A percentile compares a stretch with the other conserved stretches of the same genome.
phyloP scores from a whole-genome alignment of 2,329 filamentous ascomycete genomes.

The Fusarium sp. region DNA sequence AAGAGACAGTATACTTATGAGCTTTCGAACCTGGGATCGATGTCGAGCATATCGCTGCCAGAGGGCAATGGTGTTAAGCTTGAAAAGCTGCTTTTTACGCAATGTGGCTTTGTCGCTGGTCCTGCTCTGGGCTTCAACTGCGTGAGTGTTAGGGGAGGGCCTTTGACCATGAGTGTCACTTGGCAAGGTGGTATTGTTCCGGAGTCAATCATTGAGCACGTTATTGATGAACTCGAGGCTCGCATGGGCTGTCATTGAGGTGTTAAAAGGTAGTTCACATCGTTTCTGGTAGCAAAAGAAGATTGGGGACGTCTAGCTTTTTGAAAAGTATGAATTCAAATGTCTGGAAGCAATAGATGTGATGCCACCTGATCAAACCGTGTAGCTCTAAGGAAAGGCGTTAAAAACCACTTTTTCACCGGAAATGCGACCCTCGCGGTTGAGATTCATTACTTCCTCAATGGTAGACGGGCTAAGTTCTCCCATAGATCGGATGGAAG shows the following conservation, averaged over 20 bases:
- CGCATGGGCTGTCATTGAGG: no score
- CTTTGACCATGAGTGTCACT: conserved; percentile 5
- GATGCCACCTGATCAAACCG: no score
- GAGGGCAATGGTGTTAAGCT: background rate
- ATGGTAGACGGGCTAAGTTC: background rate
- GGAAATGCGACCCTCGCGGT: conserved; percentile 17
- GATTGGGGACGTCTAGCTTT: no score
- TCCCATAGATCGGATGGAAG: background rate
- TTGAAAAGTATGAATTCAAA: no score
- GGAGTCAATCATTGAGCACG: background rate
- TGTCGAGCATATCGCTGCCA: background rate
- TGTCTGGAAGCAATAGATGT: no score
- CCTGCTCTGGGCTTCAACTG: conserved; percentile 23
- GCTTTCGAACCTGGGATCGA: conserved; percentile 18
- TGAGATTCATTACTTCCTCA: conserved; percentile 18
- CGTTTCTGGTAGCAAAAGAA: no score
- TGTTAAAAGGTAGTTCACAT: no score
- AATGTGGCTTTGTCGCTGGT: conserved; percentile 13
- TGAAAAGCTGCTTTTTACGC: conserved; percentile 13
- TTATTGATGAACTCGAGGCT: background rate
- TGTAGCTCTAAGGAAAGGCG: background rate
- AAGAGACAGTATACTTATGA: conserved; percentile 11
- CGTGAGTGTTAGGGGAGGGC: conserved; percentile 2
- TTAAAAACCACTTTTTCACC: conserved; percentile 30
- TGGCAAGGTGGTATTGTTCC: conserved; percentile 15